phyloP scores from a whole-genome alignment of 2,329 filamentous ascomycete genomes.

The Cadophora sp. region DNA sequence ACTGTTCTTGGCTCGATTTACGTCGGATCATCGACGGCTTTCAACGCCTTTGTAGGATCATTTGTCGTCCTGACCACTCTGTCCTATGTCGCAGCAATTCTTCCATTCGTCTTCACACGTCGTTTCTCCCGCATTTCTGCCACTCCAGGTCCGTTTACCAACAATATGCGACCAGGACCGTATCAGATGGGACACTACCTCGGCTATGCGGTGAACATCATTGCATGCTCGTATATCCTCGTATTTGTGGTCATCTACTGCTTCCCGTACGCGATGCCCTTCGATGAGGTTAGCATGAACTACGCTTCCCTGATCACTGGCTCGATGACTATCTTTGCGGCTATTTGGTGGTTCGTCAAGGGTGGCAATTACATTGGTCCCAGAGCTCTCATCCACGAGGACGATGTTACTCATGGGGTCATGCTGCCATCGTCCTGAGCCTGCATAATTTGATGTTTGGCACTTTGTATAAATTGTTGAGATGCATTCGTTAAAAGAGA shows the following conservation, averaged over 20 bases:
- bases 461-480: not conserved
- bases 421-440: not conserved
- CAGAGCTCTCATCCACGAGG: constrained; percentile 23
- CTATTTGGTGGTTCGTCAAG: constrained; percentile 50
- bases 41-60: constrained; percentile 68
- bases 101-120: constrained; percentile 59
- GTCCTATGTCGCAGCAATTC: constrained; percentile 68
- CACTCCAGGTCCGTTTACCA: constrained; percentile 28
- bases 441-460: not conserved
- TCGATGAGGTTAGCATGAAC: constrained; percentile 58
- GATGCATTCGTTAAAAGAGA: not conserved
- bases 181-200: constrained; percentile 59
- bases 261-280: constrained; percentile 58
- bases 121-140: constrained; percentile 39
- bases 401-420: not conserved
- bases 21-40: constrained; percentile 69
- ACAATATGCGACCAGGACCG: constrained; percentile 58
- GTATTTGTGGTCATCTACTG: constrained; percentile 70
- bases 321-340: constrained; percentile 49
- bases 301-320: constrained; percentile 55
- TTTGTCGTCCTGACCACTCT: constrained; percentile 61
- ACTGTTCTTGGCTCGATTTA: constrained; percentile 69
- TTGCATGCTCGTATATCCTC: constrained; percentile 63
- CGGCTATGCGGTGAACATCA: constrained; percentile 58
- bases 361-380: constrained; percentile 39